A percentile compares a stretch with the other conserved stretches of the same genome.
Evolutionary conservation across 1,284 basidiomycete species (phyloP).

Genomic region (Heterobasidion parviporum): DNA sequence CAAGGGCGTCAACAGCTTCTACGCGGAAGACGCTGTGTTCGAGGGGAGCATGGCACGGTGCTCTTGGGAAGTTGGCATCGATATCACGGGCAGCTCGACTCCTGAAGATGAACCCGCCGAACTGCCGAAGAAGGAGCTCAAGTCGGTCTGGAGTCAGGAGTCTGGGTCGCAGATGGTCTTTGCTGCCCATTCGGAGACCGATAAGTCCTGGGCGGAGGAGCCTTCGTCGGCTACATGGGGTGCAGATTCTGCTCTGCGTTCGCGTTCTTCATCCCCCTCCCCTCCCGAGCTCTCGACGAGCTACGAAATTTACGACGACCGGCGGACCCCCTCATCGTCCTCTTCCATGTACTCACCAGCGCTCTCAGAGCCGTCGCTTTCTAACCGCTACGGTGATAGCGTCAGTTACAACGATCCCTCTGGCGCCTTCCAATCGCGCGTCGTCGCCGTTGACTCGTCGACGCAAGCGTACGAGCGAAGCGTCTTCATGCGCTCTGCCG

Average conservation of each 20-base stretch:
- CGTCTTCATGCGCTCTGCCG: slow-evolving; percentile 40
- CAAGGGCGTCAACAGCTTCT: slow-evolving; percentile 58
- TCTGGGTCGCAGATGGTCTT: slow-evolving; percentile 59
- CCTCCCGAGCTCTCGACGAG: slow-evolving; percentile 5
- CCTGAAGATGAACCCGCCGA: slow-evolving; percentile 16
- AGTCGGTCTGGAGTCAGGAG: slow-evolving; percentile 53
- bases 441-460: slow-evolving; percentile 54
- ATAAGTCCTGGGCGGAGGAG: slow-evolving; percentile 31
- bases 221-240: slow-evolving; percentile 23
- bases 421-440: slow-evolving; percentile 25
- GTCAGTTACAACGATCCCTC: slow-evolving; percentile 29
- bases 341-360: slow-evolving; percentile 30
- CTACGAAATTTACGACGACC: slow-evolving; percentile 8
- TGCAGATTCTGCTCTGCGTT: slow-evolving; percentile 19
- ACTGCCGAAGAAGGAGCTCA: slow-evolving; percentile 18
- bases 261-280: slow-evolving; percentile 14
- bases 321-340: slow-evolving; percentile 19
- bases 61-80: slow-evolving; percentile 69
- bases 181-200: slow-evolving; percentile 31
- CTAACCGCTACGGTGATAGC: slow-evolving; percentile 43
- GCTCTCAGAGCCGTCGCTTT: slow-evolving; percentile 28
- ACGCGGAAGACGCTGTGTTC: slow-evolving; percentile 66
- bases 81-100: slow-evolving; percentile 42
- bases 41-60: slow-evolving; percentile 80
- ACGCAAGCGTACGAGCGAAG: slow-evolving; percentile 42